Conservation (phyloP, 768 basidiomycete genomes). For the Lactifluus echinatus region DNA sequence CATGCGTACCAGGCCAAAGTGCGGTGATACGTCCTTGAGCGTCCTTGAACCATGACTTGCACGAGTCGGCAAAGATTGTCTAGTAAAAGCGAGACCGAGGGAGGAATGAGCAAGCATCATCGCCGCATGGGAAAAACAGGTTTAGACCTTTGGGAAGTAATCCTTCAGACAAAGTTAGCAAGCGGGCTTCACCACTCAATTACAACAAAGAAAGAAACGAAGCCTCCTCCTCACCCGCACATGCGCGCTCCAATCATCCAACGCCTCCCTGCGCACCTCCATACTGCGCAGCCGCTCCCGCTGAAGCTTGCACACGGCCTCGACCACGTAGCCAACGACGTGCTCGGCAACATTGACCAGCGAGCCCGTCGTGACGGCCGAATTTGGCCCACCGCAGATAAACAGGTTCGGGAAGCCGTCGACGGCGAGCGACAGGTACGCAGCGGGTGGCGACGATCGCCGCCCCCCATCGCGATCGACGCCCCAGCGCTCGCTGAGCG, state of each 20-base stretch:
- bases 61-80: slow-evolving; percentile 52
- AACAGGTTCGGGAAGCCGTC: slow-evolving; percentile 77
- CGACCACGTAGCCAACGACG: slow-evolving; percentile 48
- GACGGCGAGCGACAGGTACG: no score
- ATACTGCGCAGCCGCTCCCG: slow-evolving; percentile 55
- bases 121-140: no score
- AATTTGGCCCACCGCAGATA: slow-evolving; percentile 47
- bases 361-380: slow-evolving; percentile 45
- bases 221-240: slow-evolving; percentile 35
- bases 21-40: slow-evolving; percentile 50
- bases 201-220: not conserved
- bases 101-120: no score
- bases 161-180: slow-evolving; percentile 27
- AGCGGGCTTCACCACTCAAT: no score
- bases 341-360: slow-evolving; percentile 48
- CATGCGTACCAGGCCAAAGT: slow-evolving; percentile 48
- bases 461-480: slow-evolving; percentile 31
- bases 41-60: slow-evolving; percentile 56
- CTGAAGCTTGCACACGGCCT: slow-evolving; percentile 50
- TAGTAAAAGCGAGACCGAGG: slow-evolving; percentile 19
- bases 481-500: slow-evolving; percentile 49
- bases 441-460: no score
- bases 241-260: slow-evolving; percentile 54
- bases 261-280: slow-evolving; percentile 49
- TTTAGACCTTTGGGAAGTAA: slow-evolving; percentile 37